Conservation (phyloP, 2,329 filamentous ascomycete genomes). For the Fusarium phyllophilum region DNA sequence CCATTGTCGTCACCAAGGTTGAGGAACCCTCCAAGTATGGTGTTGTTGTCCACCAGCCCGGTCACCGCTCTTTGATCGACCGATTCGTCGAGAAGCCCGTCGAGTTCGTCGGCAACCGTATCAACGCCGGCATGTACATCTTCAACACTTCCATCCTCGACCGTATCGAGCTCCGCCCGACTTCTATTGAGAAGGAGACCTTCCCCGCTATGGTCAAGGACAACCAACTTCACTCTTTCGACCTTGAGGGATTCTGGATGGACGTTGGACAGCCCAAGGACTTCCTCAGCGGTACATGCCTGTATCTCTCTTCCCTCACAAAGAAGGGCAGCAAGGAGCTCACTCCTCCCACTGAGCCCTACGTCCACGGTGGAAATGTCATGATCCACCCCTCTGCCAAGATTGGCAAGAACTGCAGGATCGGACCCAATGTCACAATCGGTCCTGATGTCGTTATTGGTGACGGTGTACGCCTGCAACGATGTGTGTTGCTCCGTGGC, state of each 20-base stretch:
- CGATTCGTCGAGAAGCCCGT: conserved; percentile 99
- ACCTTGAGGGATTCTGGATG: conserved; percentile 99
- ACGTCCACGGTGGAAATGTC: conserved; percentile 92
- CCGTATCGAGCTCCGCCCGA: conserved; percentile 94
- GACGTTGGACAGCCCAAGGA: conserved; percentile 99
- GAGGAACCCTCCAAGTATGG: conserved; percentile 99
- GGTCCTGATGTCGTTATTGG: conserved; percentile 92
- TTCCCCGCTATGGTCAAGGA: conserved; percentile 95
- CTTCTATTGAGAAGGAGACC: conserved; percentile 98
- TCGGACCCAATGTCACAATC: conserved; percentile 96
- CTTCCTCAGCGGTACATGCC: conserved; percentile 93
- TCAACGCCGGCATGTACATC: conserved; percentile 99
- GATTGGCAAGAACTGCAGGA: conserved; percentile 98
- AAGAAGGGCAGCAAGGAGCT: conserved; percentile 92
- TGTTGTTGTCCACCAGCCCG: conserved; percentile 96
- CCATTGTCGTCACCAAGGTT: conserved; percentile 98
- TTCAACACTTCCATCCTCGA: conserved; percentile 90
- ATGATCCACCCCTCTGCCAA: conserved; percentile 93
- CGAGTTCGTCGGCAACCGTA: conserved; percentile 97
- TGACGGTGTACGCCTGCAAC: conserved; percentile 92
- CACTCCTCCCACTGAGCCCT: conserved; percentile 76
- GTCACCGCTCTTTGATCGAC: conserved; percentile 90
- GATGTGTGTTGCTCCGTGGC: conserved; percentile 87
- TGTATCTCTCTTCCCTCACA: conserved; percentile 91
- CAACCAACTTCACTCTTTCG: conserved; percentile 92